Base-by-base conservation (phyloP, 768 basidiomycete species). In the Pisolithus sp. region DNA sequence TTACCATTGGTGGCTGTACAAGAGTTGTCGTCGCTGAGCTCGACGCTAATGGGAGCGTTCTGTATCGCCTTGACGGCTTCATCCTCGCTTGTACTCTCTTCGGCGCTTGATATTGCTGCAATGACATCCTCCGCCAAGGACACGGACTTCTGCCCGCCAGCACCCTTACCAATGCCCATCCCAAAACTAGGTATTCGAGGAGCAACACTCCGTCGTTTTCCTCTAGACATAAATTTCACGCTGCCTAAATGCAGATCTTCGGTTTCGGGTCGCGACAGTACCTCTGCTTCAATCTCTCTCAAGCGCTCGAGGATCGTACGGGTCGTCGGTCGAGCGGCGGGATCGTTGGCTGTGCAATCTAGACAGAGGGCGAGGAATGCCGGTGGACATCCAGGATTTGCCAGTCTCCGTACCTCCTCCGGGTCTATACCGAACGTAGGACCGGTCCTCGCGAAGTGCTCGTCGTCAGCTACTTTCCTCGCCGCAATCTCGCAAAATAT, bases 401-500 rank as follows among this genome's bases (percentile, higher is more conserved):
- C 87, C 18, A 81, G 73, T 34, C 68, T 69, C 46, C 74, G 77
- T 17, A 96, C 79, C 67, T 99, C 93, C 0, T 75, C 79, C 0
- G 69, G 55, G 57, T 95, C 90, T 49, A 97, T 78, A 1, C 78
- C 82, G 71, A 93, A 97, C 0, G 72, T 68, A 0, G 95, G 94
- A 0, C 91, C 80, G 3, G 75, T 72, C 4, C 95, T 83, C 69
- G 91, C 85, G 67, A 87, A 85, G 54, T 81, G 74, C 43, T 76
- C 67, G 53, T 91, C 88, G 57, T 95, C 91, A 0, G 94, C 94
- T n/a, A 97, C 77, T 41, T 73, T 79, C 20, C 93, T 78, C 3
- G 89, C 79, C 0, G 86, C 76, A 62, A 99, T 92, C 71, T 99
- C 95, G 60, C 90, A 90, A 63, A 96, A 87, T 54, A 93, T 92